Evolutionary conservation across 306 rosid genomes (phyloP).

Genomic region (Fagus sylvatica): DNA sequence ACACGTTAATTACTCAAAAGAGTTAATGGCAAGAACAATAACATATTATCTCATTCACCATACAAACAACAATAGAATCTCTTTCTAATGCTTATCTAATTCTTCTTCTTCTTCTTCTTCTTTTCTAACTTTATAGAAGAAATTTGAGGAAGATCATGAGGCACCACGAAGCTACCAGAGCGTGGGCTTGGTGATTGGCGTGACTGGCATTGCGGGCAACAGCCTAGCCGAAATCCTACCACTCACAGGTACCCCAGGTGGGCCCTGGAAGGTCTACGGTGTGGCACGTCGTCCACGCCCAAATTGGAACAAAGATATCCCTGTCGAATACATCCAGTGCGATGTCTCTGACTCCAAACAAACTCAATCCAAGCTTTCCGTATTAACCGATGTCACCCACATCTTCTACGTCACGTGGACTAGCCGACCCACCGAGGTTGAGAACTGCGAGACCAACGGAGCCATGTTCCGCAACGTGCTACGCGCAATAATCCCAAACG

Average conservation of each 20-base stretch:
- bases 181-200: slow-evolving; percentile 62
- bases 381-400: slow-evolving; percentile 60
- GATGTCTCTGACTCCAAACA: slow-evolving; percentile 58
- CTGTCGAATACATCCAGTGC: slow-evolving; percentile 63
- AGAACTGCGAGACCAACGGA: slow-evolving; percentile 56
- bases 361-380: slow-evolving; percentile 53
- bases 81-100: background rate
- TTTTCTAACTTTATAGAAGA: slow-evolving; percentile 36
- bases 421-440: slow-evolving; percentile 44
- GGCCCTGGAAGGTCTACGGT: slow-evolving; percentile 80
- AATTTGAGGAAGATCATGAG: slow-evolving; percentile 44
- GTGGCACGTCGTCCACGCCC: slow-evolving; percentile 74
- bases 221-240: slow-evolving; percentile 85
- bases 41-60: too few species aligned
- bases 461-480: slow-evolving; percentile 56
- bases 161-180: slow-evolving; percentile 38
- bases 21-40: too few species aligned
- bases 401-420: slow-evolving; percentile 70
- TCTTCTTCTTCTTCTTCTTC: background rate
- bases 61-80: too few species aligned
- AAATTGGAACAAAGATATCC: slow-evolving; percentile 66
- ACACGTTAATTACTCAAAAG: too few species aligned
- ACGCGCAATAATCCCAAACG: slow-evolving; percentile 52
- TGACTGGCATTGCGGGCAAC: slow-evolving; percentile 70
- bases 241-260: slow-evolving; percentile 71